Percentiles rank a stretch among this genome's conserved stretches.
Conservation (phyloP, 169 alveolate genomes). For the Cryptosporidium felis region DNA sequence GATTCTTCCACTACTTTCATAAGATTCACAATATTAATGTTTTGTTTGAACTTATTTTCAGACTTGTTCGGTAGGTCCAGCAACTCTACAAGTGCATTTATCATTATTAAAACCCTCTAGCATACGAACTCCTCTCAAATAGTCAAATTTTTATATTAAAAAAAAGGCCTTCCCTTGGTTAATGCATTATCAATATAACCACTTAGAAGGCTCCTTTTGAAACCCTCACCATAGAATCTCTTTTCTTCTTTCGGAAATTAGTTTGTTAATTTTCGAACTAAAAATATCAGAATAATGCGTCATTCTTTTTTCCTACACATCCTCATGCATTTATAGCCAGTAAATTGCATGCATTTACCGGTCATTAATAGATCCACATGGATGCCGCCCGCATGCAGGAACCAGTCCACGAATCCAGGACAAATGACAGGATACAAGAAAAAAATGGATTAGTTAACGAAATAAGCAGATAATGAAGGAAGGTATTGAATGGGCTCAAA, state of each 20-base stretch:
- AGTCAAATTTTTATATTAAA: neutral
- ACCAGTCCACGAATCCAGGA: too few species aligned
- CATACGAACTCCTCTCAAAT: neutral
- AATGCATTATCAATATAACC: neutral
- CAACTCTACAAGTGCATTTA: neutral
- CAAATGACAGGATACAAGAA: too few species aligned
- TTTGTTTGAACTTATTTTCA: neutral
- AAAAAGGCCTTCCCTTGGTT: neutral
- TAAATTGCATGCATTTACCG: neutral
- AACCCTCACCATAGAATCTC: neutral
- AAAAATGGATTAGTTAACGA: too few species aligned
- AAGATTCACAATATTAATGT: neutral
- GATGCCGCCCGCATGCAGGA: conserved; percentile 64
- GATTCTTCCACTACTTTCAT: neutral
- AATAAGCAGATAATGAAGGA: too few species aligned
- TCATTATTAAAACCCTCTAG: neutral
- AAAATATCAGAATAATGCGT: neutral
- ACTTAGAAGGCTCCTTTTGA: neutral
- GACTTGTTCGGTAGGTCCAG: conserved; percentile 37
- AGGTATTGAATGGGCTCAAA: too few species aligned
- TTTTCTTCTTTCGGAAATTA: neutral
- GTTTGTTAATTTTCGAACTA: neutral
- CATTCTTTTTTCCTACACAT: neutral
- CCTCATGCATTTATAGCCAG: neutral
- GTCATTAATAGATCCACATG: conserved; percentile 67